A percentile compares a stretch with the other conserved stretches of the same genome.
Conservation (phyloP, 768 basidiomycete species). For the Hypholoma fasciculare region DNA sequence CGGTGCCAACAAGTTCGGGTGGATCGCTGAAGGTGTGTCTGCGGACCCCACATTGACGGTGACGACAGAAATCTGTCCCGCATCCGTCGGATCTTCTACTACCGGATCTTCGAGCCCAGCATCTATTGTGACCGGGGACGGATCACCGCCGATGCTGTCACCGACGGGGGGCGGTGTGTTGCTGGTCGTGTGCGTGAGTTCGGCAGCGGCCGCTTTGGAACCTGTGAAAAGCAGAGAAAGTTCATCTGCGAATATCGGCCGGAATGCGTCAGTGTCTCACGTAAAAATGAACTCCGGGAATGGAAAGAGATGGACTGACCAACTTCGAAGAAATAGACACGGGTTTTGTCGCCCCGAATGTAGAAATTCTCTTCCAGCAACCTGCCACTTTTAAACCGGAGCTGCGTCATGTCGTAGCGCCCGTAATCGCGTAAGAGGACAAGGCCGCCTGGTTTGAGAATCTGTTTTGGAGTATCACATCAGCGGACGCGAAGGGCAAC, state of each 20-base stretch:
- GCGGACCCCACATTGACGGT: neutral
- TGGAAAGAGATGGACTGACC: constrained; percentile 43
- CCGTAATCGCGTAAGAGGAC: constrained; percentile 94
- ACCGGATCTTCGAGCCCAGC: neutral
- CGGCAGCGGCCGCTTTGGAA: constrained; percentile 34
- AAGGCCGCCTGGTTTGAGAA: constrained; percentile 87
- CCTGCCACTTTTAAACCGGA: constrained; percentile 87
- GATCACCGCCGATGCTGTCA: neutral
- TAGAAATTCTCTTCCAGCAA: constrained; percentile 95
- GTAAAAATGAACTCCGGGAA: neutral
- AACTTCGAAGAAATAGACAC: constrained; percentile 95
- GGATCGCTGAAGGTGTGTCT: constrained; percentile 17
- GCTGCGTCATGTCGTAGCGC: constrained; percentile 90
- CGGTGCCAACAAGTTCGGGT: constrained; percentile 40
- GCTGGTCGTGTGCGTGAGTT: constrained; percentile 31
- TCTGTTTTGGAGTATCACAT: constrained; percentile 39
- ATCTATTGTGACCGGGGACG: neutral
- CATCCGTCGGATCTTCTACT: neutral
- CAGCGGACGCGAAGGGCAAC: neutral
- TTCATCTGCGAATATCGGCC: constrained; percentile 53
- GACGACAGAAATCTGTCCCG: neutral
- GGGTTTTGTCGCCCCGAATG: constrained; percentile 93
- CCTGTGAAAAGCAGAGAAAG: constrained; percentile 82
- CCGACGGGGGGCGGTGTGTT: constrained; percentile 12
- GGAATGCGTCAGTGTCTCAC: neutral